A percentile compares a stretch with the other conserved stretches of the same genome.
Evolutionary conservation across 768 basidiomycete species (phyloP).

Genomic region (Termitomyces sp.): DNA sequence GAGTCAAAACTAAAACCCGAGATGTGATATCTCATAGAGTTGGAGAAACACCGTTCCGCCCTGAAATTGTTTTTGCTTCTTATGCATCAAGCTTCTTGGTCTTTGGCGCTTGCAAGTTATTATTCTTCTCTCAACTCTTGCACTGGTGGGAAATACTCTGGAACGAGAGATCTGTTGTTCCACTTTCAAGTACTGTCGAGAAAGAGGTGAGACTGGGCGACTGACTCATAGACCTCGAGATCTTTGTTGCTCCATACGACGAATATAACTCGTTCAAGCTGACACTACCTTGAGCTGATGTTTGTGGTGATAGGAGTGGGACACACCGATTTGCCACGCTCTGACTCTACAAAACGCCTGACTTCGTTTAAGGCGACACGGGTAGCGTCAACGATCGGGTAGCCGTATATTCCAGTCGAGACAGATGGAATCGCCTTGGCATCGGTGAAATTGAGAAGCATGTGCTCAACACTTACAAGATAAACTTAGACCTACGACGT

Average conservation of each 20-base stretch:
- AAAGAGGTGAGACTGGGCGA: slow-evolving; percentile 5
- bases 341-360: slow-evolving; percentile 52
- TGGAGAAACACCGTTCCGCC: neutral
- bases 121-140: neutral
- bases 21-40: neutral
- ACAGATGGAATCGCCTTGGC: slow-evolving; percentile 74
- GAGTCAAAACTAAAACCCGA: neutral
- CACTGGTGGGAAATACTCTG: slow-evolving; percentile 56
- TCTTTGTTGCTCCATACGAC: slow-evolving; percentile 70
- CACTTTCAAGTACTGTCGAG: neutral
- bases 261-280: slow-evolving; percentile 74
- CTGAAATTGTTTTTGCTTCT: neutral
- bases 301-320: neutral
- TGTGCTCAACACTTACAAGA: neutral
- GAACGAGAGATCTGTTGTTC: slow-evolving; percentile 41
- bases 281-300: neutral
- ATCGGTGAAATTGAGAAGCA: neutral
- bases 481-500: slow-evolving; percentile 46
- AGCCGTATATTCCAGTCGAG: slow-evolving; percentile 76
- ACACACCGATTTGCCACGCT: slow-evolving; percentile 41
- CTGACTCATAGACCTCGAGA: slow-evolving; percentile 60
- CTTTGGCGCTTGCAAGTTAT: neutral
- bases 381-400: slow-evolving; percentile 71
- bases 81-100: neutral
- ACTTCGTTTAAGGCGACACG: slow-evolving; percentile 59